Conservation (phyloP, 2,329 filamentous ascomycete genomes). For the Elsinoe batatas region DNA sequence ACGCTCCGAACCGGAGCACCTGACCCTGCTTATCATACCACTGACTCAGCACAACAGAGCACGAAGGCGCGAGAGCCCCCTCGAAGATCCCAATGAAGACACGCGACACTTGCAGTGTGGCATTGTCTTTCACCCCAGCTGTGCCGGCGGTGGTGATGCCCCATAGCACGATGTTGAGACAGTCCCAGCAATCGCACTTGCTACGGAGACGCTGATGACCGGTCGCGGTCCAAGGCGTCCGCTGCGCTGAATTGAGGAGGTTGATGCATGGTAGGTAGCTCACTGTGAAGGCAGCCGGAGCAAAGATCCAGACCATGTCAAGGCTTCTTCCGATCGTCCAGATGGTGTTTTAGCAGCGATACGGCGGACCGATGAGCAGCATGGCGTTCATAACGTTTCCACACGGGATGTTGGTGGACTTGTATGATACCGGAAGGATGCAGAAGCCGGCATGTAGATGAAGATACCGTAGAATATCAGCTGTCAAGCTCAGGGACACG, state of each 20-base stretch:
- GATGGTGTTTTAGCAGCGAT: background rate
- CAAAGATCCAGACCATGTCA: no score
- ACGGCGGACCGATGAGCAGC: background rate
- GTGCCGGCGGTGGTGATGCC: constrained; percentile 36
- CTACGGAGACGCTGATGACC: no score
- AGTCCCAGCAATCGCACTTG: no score
- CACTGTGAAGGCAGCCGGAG: no score
- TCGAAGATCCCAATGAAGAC: constrained; percentile 44
- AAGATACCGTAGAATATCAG: background rate
- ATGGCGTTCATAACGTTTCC: background rate
- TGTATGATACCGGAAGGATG: constrained; percentile 1
- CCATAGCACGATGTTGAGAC: constrained; percentile 30
- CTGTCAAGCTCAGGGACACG: background rate
- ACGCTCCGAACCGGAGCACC: constrained; percentile 51
- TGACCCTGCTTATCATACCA: constrained; percentile 40
- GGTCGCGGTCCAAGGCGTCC: no score
- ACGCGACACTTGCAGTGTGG: constrained; percentile 36
- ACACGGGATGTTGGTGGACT: background rate
- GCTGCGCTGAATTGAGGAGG: no score
- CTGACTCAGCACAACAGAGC: constrained; percentile 43
- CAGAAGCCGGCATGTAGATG: constrained; percentile 1
- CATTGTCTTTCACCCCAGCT: constrained; percentile 38
- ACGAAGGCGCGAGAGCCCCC: constrained; percentile 40
- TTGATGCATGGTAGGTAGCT: no score
- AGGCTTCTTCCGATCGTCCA: background rate